A percentile compares a stretch with the other conserved stretches of the same genome.
These are phyloP conservation scores for Zanthoxylum bungeanum DNA, from an alignment of 345 rosid species.

Conservation along the genomic window DNA sequence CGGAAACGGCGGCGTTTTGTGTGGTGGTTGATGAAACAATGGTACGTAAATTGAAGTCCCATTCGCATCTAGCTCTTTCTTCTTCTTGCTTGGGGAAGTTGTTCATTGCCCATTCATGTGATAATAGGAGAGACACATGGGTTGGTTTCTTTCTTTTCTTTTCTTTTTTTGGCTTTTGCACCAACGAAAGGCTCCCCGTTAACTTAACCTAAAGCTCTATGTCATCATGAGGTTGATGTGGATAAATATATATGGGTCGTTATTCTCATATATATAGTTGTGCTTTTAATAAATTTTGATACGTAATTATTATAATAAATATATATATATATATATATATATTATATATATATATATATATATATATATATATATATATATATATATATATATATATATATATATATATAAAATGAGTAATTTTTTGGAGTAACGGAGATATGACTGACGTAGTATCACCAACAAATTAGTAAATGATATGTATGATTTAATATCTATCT, in stretches of 20 bases:
- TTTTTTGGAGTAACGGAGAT: too few species aligned
- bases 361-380: too few species aligned
- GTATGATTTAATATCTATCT: too few species aligned
- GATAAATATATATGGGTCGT: conserved; percentile 12
- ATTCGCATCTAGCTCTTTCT: conserved; percentile 44
- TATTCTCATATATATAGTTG: too few species aligned
- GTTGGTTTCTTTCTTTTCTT: background rate
- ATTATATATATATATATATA: too few species aligned
- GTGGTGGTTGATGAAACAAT: conserved; percentile 45
- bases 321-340: too few species aligned
- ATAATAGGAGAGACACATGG: conserved; percentile 16
- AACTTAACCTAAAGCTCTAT: conserved; percentile 6
- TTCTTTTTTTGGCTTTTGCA: conserved; percentile 19
- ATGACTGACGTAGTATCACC: too few species aligned
- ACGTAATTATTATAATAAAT: too few species aligned
- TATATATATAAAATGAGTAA: too few species aligned
- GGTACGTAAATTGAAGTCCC: conserved; percentile 61
- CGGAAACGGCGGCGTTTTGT: conserved; percentile 41
- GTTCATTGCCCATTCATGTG: conserved; percentile 66
- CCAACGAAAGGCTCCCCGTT: conserved; percentile 43
- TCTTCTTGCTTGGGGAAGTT: conserved; percentile 7
- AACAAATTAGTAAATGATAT: too few species aligned
- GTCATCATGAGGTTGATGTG: conserved; percentile 9
- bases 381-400: too few species aligned
- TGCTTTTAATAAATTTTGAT: too few species aligned